Conservation (phyloP, 2,329 filamentous ascomycete species). For the Phaeophleospora eucalypticola region DNA sequence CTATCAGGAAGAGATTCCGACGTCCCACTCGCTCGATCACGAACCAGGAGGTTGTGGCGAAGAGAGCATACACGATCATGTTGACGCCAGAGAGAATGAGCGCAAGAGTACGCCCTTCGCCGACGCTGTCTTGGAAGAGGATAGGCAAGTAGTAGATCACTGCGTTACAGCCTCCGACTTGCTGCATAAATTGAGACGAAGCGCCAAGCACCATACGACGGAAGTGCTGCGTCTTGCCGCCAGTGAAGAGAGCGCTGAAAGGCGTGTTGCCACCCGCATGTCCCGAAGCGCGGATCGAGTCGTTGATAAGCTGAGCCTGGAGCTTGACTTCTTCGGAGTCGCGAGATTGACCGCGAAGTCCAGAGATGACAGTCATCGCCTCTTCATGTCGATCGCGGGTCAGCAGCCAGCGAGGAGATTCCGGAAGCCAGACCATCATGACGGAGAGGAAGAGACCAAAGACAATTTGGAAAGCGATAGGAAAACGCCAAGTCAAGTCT, state of each 20-base stretch:
- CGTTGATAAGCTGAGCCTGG: conserved; percentile 64
- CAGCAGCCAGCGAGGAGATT: conserved; percentile 46
- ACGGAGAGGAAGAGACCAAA: conserved; percentile 46
- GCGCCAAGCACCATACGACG: conserved; percentile 60
- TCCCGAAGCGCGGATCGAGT: conserved; percentile 45
- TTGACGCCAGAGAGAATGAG: conserved; percentile 45
- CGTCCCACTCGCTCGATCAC: conserved; percentile 59
- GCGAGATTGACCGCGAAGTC: conserved; percentile 45
- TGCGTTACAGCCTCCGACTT: conserved; percentile 51
- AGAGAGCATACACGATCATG: conserved; percentile 16
- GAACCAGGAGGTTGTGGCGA: conserved; percentile 55
- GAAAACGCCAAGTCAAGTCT: conserved; percentile 48
- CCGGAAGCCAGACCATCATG: conserved; percentile 42
- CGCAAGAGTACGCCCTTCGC: conserved; percentile 39
- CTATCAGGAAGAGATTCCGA: conserved; percentile 40
- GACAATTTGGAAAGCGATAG: conserved; percentile 51
- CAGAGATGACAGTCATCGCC: conserved; percentile 49
- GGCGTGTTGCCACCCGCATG: conserved; percentile 40
- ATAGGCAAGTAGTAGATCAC: conserved; percentile 45
- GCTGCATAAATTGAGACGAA: conserved; percentile 59
- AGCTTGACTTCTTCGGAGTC: conserved; percentile 55
- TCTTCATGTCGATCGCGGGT: conserved; percentile 44
- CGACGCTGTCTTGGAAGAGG: conserved; percentile 49
- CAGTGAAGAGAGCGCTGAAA: conserved; percentile 55
- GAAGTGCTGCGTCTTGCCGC: conserved; percentile 63